Percentiles rank a stretch among this genome's conserved stretches.
Evolutionary conservation across 331 rosid genomes (phyloP).

Genomic region (Malus hybrid): DNA sequence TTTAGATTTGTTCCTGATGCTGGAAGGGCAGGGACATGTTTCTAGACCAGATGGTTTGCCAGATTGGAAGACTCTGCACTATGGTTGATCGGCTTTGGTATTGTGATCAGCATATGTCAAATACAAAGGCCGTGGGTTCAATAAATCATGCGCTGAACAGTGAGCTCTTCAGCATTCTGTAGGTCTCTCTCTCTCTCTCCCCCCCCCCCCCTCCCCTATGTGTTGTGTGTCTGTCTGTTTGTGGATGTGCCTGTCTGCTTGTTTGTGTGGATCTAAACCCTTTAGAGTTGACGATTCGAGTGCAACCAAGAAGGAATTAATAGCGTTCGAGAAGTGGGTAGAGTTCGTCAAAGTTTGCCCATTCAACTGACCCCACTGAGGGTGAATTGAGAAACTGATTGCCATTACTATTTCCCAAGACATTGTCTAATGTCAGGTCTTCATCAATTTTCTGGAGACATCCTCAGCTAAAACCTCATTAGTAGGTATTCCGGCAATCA

Average conservation of each 20-base stretch:
- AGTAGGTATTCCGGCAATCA: not conserved
- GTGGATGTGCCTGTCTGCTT: conserved; percentile 7
- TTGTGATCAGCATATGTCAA: conserved; percentile 16
- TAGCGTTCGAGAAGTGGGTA: conserved; percentile 24
- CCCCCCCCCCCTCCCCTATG: not conserved
- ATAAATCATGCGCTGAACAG: conserved; percentile 7
- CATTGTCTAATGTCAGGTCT: conserved; percentile 2
- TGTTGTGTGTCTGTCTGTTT: conserved; percentile 18
- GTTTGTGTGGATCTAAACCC: conserved; percentile 3
- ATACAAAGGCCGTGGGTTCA: conserved; percentile 3
- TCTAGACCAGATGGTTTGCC: not conserved
- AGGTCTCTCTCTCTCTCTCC: conserved; percentile 19
- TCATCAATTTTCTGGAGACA: not conserved
- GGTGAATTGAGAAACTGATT: conserved; percentile 1
- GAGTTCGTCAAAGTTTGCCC: conserved; percentile 11
- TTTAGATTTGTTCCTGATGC: not conserved
- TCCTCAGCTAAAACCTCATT: too few species aligned
- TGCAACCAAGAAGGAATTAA: conserved; percentile 12
- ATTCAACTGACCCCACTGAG: conserved; percentile 14
- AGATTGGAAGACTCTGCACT: conserved; percentile 1
- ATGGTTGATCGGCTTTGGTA: not conserved
- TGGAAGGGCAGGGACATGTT: not conserved
- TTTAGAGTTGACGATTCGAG: conserved; percentile 1
- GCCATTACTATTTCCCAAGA: conserved; percentile 13
- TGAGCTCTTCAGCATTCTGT: conserved; percentile 9